Base-by-base conservation (phyloP, 345 rosid species). In the Adansonia digitata region DNA sequence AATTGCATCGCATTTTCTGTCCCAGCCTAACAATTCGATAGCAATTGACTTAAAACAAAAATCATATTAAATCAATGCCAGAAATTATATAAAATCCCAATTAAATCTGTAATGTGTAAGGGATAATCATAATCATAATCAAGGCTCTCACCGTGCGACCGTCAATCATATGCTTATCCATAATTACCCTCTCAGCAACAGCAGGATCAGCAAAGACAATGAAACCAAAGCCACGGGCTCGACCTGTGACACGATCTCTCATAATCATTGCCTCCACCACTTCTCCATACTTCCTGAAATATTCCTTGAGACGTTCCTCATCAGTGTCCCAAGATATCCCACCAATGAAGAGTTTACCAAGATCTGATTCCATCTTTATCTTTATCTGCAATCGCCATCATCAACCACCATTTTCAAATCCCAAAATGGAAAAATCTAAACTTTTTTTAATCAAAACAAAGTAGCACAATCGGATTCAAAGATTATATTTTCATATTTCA, bases 211-310 rank as follows among this genome's bases (percentile, higher is more conserved):
- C 81, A 77, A 94, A 92, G 75, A 94, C 94, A 74, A 94, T 88
- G 17, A 94, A 94, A 51, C 98, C 98, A 29, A 94, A 94, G 72
- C 98, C 97, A 78, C 98, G 97, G 48, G 98, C 97, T 48, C 97
- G 93, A 46, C 98, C 97, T 0, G 98, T 51, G 55, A 51, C 55
- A 51, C 55, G 55, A 18, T 51, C 55, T 18, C 24, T 51, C 55
- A 51, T 51, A 92, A 94, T 94, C 82, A 92, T 94, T n/a, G 98
- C 88, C 83, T 94, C 98, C 80, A 90, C 90, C 75, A 94, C 92
- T 79, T 91, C 97, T 48, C 98, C 98, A 49, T 85, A 94, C 70
- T 84, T 88, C 72, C 92, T 76, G 76, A 94, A 94, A 76, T 94
- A 94, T 55, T 91, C 95, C 81, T 88, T 84, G 4, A 94, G 90